Evolutionary conservation across 2,329 filamentous ascomycete species (phyloP).

Genomic region (Fusarium graminum): DNA sequence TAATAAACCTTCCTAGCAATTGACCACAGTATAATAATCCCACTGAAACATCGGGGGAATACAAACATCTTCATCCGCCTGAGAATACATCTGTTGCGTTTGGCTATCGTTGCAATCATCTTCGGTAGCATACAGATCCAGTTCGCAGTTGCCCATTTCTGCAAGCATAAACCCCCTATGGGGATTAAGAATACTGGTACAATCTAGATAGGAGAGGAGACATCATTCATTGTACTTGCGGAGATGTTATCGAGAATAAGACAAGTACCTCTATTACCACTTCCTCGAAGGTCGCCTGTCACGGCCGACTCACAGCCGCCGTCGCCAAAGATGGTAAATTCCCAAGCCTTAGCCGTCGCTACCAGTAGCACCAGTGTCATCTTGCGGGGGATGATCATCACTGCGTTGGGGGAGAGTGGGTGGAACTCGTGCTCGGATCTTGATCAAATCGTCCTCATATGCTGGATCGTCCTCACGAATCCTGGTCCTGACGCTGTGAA

Average conservation of each 20-base stretch:
- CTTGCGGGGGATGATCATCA: background rate
- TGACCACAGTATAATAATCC: conserved; percentile 2
- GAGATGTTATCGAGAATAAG: background rate
- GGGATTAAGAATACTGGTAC: background rate
- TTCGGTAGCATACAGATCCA: conserved; percentile 4
- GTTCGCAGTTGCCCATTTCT: background rate
- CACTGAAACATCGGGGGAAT: background rate
- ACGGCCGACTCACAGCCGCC: background rate
- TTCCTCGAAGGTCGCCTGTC: background rate
- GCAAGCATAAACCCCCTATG: background rate
- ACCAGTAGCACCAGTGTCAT: background rate
- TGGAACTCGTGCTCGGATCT: background rate
- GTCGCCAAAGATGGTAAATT: background rate
- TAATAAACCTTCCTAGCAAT: background rate
- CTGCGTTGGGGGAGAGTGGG: background rate
- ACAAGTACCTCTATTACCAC: background rate
- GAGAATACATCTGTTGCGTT: background rate
- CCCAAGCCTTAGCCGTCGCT: conserved; percentile 5
- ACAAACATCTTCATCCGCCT: background rate
- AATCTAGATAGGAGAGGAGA: background rate
- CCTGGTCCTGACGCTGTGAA: background rate
- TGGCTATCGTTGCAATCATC: background rate
- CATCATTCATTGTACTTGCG: background rate
- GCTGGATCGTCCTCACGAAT: background rate
- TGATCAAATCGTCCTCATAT: conserved; percentile 6